phyloP scores from a whole-genome alignment of 257 asterid genomes.

The Voacanga thouarsii region DNA sequence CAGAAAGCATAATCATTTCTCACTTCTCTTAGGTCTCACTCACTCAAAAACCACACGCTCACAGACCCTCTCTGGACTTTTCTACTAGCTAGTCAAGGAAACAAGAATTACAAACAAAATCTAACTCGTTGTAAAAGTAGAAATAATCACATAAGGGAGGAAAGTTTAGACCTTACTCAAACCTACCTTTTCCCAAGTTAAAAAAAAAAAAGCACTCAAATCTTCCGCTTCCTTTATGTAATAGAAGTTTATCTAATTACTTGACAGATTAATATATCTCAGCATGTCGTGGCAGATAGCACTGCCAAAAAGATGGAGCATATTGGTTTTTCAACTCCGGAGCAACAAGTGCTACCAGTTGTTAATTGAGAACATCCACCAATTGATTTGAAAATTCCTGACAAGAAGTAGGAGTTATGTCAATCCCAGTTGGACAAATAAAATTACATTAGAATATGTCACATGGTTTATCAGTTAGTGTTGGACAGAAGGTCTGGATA shows the following conservation, averaged over 20 bases:
- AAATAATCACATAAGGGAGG: slow-evolving; percentile 22
- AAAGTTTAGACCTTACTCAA: slow-evolving; percentile 28
- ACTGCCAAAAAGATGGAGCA: background rate
- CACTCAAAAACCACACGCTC: slow-evolving; percentile 5
- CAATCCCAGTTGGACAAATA: too few relatives aligned
- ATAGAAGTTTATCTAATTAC: too few relatives aligned
- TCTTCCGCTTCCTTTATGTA: slow-evolving; percentile 32
- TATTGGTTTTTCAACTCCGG: slow-evolving; percentile 8
- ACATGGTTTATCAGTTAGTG: too few relatives aligned
- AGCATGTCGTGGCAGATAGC: background rate
- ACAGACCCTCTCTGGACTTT: background rate
- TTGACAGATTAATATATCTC: background rate
- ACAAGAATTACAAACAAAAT: slow-evolving; percentile 26
- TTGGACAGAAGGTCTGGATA: too few relatives aligned
- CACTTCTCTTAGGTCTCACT: slow-evolving; percentile 21
- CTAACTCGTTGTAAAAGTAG: slow-evolving; percentile 20
- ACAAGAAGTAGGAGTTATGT: too few relatives aligned
- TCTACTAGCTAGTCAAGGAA: slow-evolving; percentile 20
- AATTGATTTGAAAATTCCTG: slow-evolving; percentile 8
- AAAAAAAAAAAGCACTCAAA: slow-evolving; percentile 41
- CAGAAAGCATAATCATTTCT: slow-evolving; percentile 46
- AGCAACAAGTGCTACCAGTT: slow-evolving; percentile 5
- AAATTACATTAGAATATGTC: too few relatives aligned
- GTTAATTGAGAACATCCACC: slow-evolving; percentile 11
- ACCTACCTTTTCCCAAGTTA: slow-evolving; percentile 39